Percentiles rank a stretch among this genome's conserved stretches.
Evolutionary conservation across 768 basidiomycete genomes (phyloP).

Genomic region (Termitomyces sp.): DNA sequence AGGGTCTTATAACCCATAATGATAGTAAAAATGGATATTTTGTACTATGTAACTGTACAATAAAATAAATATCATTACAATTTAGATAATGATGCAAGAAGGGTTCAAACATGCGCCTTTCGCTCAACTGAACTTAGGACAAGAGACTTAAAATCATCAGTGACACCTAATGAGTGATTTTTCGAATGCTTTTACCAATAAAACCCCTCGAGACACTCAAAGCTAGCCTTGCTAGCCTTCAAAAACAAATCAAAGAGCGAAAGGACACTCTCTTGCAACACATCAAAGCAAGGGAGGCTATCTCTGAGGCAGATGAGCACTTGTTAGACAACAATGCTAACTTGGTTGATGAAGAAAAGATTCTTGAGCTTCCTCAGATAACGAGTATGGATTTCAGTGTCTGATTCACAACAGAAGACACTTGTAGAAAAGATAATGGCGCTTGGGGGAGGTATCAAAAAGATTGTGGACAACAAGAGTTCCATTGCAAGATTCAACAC

Average conservation of each 20-base stretch:
- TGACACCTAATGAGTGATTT: too few species aligned
- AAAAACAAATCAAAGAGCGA: not conserved
- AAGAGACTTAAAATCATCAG: too few species aligned
- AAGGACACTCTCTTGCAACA: constrained; percentile 4
- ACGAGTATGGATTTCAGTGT: constrained; percentile 13
- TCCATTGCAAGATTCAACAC: too few species aligned
- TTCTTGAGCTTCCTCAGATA: constrained; percentile 17
- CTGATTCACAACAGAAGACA: constrained; percentile 7
- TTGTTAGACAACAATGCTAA: constrained; percentile 17
- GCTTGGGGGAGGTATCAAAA: not conserved
- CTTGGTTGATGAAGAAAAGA: constrained; percentile 14
- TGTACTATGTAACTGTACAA: not conserved
- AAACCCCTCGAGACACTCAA: constrained; percentile 7
- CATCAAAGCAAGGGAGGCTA: constrained; percentile 1
- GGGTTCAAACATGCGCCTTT: not conserved
- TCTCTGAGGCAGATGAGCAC: constrained; percentile 13
- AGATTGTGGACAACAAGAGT: not conserved
- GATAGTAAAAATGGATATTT: not conserved
- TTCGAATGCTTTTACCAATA: too few species aligned
- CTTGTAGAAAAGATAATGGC: not conserved
- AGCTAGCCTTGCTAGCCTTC: constrained; percentile 4
- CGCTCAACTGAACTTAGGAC: too few species aligned
- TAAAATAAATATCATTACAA: too few species aligned
- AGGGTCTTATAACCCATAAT: constrained; percentile 10
- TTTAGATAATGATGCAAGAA: too few species aligned